Evolutionary conservation across 2,329 filamentous ascomycete genomes (phyloP).

Genomic region (Dactylonectria macrodidyma): DNA sequence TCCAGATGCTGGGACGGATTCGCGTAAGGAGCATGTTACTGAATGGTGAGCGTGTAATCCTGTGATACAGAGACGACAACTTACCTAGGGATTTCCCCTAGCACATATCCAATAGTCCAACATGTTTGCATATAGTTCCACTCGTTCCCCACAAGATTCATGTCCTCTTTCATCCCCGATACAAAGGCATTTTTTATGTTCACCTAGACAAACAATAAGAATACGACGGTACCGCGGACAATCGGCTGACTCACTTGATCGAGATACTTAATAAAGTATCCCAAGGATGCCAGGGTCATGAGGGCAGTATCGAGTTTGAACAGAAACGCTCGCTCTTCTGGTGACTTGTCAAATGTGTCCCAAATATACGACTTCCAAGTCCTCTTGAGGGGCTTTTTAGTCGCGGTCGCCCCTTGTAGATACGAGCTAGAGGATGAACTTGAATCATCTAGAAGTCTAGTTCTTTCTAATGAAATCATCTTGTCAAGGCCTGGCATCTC

Average conservation of each 20-base stretch:
- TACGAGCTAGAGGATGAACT: slow-evolving; percentile 21
- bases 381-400: slow-evolving; percentile 4
- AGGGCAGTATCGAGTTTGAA: slow-evolving; percentile 61
- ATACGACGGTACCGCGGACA: rapidly evolving
- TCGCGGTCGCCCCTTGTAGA: background rate
- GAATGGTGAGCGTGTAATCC: background rate
- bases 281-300: slow-evolving; percentile 54
- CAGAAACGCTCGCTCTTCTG: slow-evolving; percentile 58
- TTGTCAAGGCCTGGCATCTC: slow-evolving; percentile 17
- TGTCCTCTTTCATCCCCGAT: slow-evolving; percentile 65
- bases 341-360: slow-evolving; percentile 63
- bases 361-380: slow-evolving; percentile 63
- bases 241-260: slow-evolving; percentile 46
- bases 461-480: background rate
- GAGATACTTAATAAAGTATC: slow-evolving; percentile 58
- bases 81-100: slow-evolving; percentile 58
- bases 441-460: rapidly evolving
- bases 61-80: rapidly evolving
- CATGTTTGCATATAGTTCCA: slow-evolving; percentile 68
- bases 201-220: slow-evolving; percentile 19
- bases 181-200: slow-evolving; percentile 51
- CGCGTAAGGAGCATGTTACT: slow-evolving; percentile 56
- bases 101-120: slow-evolving; percentile 73
- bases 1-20: slow-evolving; percentile 58
- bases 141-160: slow-evolving; percentile 58